Percentiles rank a stretch among this genome's conserved stretches.
These are phyloP conservation scores for Hyphodiscus hymeniophilus DNA, from an alignment of 495 filamentous ascomycete species.

Conservation along the genomic window DNA sequence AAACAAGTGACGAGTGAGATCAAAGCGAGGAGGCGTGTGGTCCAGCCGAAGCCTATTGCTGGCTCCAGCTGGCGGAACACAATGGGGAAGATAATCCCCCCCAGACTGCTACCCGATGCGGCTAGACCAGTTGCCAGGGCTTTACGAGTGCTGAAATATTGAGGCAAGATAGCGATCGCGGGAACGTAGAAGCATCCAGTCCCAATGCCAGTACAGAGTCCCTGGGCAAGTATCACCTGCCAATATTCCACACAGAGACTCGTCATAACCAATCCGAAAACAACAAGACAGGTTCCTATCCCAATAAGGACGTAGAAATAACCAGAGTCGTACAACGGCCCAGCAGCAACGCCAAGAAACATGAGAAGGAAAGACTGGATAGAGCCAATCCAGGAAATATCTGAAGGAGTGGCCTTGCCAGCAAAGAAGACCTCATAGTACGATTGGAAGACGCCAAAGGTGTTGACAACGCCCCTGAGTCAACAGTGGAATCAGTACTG, in stretches of 20 bases:
- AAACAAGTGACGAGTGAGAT: constrained; percentile 56
- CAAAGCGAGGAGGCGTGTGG: constrained; percentile 58
- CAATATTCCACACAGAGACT: constrained; percentile 51
- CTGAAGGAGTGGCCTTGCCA: constrained; percentile 26
- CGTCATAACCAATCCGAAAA: constrained; percentile 65
- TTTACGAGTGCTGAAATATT: constrained; percentile 58
- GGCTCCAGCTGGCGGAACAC: constrained; percentile 52
- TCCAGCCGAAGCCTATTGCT: constrained; percentile 58
- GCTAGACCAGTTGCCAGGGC: constrained; percentile 50
- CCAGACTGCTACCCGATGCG: constrained; percentile 16
- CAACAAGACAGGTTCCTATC: constrained; percentile 49
- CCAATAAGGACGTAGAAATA: constrained; percentile 50
- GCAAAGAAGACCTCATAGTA: neutral
- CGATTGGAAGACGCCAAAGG: too few species aligned
- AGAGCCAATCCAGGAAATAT: constrained; percentile 49
- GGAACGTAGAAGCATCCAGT: constrained; percentile 66
- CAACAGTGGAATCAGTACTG: too few species aligned
- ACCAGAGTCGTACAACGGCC: constrained; percentile 63
- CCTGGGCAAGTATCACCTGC: constrained; percentile 52
- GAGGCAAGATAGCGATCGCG: constrained; percentile 53
- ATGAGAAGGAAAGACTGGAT: constrained; percentile 45
- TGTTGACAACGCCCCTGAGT: too few species aligned
- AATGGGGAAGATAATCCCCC: constrained; percentile 60
- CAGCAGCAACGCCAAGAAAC: constrained; percentile 45
- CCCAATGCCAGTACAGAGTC: constrained; percentile 57